Base-by-base conservation (phyloP, 345 rosid species). In the Bruguiera parviflora region DNA sequence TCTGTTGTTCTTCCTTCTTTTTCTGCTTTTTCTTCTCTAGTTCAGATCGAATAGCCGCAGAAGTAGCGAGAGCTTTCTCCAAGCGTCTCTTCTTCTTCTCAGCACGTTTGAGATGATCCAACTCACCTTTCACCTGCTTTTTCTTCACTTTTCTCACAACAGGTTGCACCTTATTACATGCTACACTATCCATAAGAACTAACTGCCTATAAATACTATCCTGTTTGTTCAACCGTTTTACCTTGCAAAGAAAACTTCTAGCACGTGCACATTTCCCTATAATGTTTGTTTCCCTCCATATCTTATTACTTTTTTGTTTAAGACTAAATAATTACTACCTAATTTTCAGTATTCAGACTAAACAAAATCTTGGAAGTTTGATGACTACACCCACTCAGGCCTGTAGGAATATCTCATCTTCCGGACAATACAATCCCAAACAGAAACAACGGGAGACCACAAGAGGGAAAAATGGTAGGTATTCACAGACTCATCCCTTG, bases 331-430 rank as follows among this genome's bases (percentile, higher is more conserved):
- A 75, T 59, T 52, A 70, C 85, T 71, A 76, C 68, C 79, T 77
- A 70, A 77, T 79, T 43, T 80, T 63, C 29, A 71, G 75, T 81
- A 56, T 68, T 22, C 61, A 35, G 69, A 77, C 68, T 72, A 69
- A 66, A 67, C 29, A 63, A 69, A 68, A 65, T 49, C 53, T 65
- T 69, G 43, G n/a, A 66, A 76, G 39, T 63, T 67, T 63, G 70
- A 78, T 63, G 39, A 74, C 96, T 95, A 92, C 97, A 95, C 96
- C 96, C 96, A 95, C 91, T 95, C 97, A 22, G 99, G 97, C 83
- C 96, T 85, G 90, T 70, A 87, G 77, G 99, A 92, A 67, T 95
- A 95, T 86, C 96, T 95, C 97, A 89, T 95, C 67, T 86, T 90
- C 67, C 99, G 93, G 53, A 95, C 94, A 75, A 84, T 73, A 75